These are phyloP conservation scores for Coccinonectria pachysandricola DNA, from an alignment of 2,329 filamentous ascomycete genomes.

Conservation along the genomic window DNA sequence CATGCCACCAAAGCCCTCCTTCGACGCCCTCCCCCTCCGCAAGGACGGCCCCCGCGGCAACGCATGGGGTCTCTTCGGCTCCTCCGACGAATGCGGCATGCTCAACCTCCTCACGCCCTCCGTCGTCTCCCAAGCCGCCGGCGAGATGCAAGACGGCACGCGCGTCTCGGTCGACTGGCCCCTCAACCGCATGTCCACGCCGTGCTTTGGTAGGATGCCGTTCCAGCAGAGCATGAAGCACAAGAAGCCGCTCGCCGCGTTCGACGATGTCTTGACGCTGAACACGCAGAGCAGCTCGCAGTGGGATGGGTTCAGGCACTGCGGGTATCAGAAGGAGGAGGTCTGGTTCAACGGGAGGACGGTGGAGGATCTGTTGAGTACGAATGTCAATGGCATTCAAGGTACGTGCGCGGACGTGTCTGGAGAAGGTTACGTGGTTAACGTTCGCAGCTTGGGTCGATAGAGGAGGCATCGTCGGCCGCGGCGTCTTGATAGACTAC, in stretches of 20 bases:
- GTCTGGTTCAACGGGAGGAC: conserved; percentile 24
- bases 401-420: conserved; percentile 6
- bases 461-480: conserved; percentile 35
- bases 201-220: conserved; percentile 23
- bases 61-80: conserved; percentile 46
- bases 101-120: conserved; percentile 41
- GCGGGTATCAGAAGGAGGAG: conserved; percentile 27
- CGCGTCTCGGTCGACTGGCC: conserved; percentile 26
- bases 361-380: conserved; percentile 33
- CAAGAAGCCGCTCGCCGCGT: conserved; percentile 19
- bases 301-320: conserved; percentile 31
- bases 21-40: conserved; percentile 38
- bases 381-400: conserved; percentile 20
- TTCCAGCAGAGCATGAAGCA: conserved; percentile 21
- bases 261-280: conserved; percentile 24
- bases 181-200: conserved; percentile 21
- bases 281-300: conserved; percentile 30
- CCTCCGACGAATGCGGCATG: conserved; percentile 40
- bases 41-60: conserved; percentile 40
- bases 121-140: conserved; percentile 12
- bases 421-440: neutral
- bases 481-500: conserved; percentile 44
- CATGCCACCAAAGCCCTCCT: conserved; percentile 17
- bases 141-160: conserved; percentile 20
- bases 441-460: conserved; percentile 17